Evolutionary conservation across 805 yeast genomes (phyloP), one percentile per base, ranked within the genome.

Genomic region (Myxozyma vanderwaltii): DNA sequence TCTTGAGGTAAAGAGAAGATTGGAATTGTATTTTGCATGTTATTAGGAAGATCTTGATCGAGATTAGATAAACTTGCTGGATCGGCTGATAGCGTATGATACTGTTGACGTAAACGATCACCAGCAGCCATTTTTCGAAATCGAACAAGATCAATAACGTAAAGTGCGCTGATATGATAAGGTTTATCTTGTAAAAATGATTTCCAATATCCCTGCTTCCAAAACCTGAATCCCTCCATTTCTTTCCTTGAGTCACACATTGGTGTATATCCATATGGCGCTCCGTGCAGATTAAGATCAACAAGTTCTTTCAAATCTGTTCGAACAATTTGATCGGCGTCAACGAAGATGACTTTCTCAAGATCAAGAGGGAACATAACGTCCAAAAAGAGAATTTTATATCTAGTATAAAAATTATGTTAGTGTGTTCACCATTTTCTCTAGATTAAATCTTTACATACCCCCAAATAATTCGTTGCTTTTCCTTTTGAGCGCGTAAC

Each of bases 131-230:
- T 71, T 29, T 77, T 74, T 64, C 96, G 81, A 70, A 91, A 86
- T 56, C 75, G 75, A 23, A 77, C 74, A 71, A 94, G 78, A 71
- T 94, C 96, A 52, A 91, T 86, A 6, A 91, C 88, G 68, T 84
- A 91, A 23, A 88, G 77, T 0, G 97, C 97, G 72, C 95, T 63
- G 64, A 88, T 87, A 67, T 91, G 95, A 71, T 90, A 88, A 58
- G 83, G 86, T 35, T 83, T 80, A 36, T 80, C 82, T 12, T 77
- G 77, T 44, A 92, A 75, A 26, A 80, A 78, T 2, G 79, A 77
- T 59, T 82, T 76, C 99, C 99, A 92, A 72, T 89, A 92, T 0
- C 97, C 98, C 62, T 83, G 82, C 68, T 90, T 86, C 99, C 98
- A 94, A 74, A 92, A 94, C 63, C 94, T 72, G 71, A 79, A 89